A percentile compares a stretch with the other conserved stretches of the same genome.
phyloP scores from a whole-genome alignment of 352 stramenopile genomes.

The Ophiocytium majus region DNA sequence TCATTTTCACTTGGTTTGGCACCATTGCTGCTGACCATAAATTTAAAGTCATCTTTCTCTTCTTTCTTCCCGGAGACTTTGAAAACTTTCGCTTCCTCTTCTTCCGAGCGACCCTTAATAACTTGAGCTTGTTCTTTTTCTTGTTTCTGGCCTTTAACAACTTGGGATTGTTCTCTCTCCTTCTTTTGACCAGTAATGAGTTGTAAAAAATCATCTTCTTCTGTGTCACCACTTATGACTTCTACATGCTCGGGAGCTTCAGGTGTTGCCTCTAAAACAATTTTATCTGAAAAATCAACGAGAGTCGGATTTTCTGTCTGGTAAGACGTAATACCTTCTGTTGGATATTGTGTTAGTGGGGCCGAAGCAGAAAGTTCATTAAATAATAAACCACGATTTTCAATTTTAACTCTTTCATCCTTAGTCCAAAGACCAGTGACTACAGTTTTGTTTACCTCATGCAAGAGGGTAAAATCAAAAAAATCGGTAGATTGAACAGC shows the following conservation, averaged over 20 bases:
- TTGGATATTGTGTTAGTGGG: too few relatives aligned
- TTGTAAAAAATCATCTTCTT: not conserved
- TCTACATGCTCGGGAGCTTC: too few relatives aligned
- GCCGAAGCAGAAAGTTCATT: too few relatives aligned
- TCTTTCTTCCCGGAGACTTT: not conserved
- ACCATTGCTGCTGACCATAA: not conserved
- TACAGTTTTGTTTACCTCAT: not conserved
- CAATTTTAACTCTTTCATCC: not conserved
- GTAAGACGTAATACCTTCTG: too few relatives aligned
- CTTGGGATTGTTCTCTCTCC: not conserved
- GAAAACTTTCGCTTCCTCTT: not conserved
- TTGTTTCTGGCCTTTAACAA: not conserved
- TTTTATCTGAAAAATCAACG: too few relatives aligned
- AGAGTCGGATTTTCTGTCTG: too few relatives aligned
- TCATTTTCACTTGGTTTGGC: too few relatives aligned
- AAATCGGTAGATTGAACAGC: not conserved
- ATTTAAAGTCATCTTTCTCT: slow-evolving; percentile 10
- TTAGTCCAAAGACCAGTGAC: slow-evolving; percentile 13
- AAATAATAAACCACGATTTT: not conserved
- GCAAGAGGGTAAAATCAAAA: not conserved
- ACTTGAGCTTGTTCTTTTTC: not conserved
- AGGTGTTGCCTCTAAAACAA: too few relatives aligned
- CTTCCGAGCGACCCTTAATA: not conserved
- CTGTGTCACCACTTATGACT: too few relatives aligned
- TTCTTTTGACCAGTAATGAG: not conserved